Evolutionary conservation across 257 asterid species (phyloP).

Genomic region (Solanum gracilifrons): DNA sequence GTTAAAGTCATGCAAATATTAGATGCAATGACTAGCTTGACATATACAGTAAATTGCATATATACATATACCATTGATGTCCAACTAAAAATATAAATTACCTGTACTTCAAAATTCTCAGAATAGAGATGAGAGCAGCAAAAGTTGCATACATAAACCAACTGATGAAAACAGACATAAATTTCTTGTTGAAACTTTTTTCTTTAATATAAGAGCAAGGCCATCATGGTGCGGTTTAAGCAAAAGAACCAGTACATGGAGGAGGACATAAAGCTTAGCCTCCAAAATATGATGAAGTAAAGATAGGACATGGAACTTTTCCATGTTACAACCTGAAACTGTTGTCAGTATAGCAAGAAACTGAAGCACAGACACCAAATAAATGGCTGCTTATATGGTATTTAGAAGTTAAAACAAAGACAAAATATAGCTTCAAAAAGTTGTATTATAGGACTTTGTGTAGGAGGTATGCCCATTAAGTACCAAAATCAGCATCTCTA

Average conservation of each 20-base stretch:
- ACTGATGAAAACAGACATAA: background rate
- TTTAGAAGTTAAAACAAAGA: background rate
- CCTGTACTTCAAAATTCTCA: background rate
- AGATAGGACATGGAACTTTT: background rate
- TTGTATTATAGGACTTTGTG: background rate
- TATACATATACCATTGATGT: background rate
- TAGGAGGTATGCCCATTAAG: background rate
- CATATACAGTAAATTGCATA: background rate
- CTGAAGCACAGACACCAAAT: background rate
- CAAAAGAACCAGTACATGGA: background rate
- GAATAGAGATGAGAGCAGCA: background rate
- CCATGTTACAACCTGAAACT: background rate
- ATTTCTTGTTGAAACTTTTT: background rate
- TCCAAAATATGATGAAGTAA: background rate
- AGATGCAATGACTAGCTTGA: background rate
- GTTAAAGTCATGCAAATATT: background rate
- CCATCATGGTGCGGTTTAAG: background rate
- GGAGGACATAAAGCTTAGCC: background rate
- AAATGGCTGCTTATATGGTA: background rate
- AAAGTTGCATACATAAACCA: background rate
- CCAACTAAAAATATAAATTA: background rate
- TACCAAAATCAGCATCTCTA: constrained; percentile 3
- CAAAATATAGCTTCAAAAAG: background rate
- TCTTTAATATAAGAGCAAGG: background rate
- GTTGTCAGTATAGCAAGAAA: background rate